Evolutionary conservation across 441 rosid genomes (phyloP), one percentile per base, ranked within the genome.

Genomic region (Macaranga tanarius): DNA sequence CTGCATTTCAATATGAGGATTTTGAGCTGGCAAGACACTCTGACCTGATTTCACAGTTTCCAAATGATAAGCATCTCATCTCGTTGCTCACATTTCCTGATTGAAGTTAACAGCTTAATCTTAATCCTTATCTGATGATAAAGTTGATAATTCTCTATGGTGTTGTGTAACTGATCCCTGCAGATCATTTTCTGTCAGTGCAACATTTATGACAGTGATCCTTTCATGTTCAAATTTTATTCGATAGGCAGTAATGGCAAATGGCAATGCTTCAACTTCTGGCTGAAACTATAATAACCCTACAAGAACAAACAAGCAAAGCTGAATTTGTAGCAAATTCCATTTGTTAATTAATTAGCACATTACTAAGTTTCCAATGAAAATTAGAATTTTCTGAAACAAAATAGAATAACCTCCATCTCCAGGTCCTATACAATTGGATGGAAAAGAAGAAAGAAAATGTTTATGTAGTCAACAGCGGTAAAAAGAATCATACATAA

Each of bases 211-310:
- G 31, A 28, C 31, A 28, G 3, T 28, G 31, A 28, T 28, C 31
- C 3, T 28, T 28, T 28, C 31, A 28, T 28, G 31, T 28, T 28
- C 31, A 28, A 28, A 28, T 28, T 28, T 3, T 3, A 28, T 28
- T 28, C 3, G 3, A 28, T 28, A 28, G 23, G 97, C 89, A 76
- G 91, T 83, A 67, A 92, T 84, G 67, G 97, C 97, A 82, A 95
- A 95, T 48, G 97, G 96, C 57, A 92, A 84, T 95, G 92, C 95
- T 95, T 92, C 84, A 95, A 80, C 84, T 95, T 95, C 88, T 92
- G 96, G 83, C 99, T 95, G 88, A 92, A 95, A 86, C 96, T 92
- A 81, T 92, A 95, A 78, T 95, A 95, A 61, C 97, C 97, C 95
- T 95, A 76, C n/a, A 79, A 83, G 73, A 77, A 77, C 16, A 69